Conservation (phyloP, 495 filamentous ascomycete genomes). For the Trichoderma gamsii region DNA sequence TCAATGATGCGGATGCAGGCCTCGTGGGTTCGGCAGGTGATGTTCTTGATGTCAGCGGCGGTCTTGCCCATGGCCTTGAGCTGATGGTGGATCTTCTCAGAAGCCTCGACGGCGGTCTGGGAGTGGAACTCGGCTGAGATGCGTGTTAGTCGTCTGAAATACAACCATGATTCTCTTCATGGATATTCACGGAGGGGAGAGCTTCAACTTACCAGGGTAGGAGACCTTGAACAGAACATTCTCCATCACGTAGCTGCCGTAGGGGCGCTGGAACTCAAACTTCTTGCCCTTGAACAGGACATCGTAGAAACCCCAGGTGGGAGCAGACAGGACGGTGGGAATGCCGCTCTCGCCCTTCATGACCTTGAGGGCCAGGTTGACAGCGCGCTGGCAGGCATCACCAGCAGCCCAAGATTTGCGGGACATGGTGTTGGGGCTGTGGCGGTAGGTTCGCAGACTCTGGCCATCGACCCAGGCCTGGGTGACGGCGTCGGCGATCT, state of each 20-base stretch:
- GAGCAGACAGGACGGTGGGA: conserved; percentile 86
- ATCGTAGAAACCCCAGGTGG: conserved; percentile 97
- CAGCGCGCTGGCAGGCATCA: conserved; percentile 93
- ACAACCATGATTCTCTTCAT: background rate
- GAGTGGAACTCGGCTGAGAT: conserved; percentile 90
- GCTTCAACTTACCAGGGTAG: conserved; percentile 64
- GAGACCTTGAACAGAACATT: conserved; percentile 99
- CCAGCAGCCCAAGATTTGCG: conserved; percentile 98
- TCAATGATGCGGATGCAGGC: conserved; percentile 98
- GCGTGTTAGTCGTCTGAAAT: background rate
- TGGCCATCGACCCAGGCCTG: conserved; percentile 98
- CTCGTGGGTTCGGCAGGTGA: conserved; percentile 94
- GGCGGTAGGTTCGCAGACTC: conserved; percentile 90
- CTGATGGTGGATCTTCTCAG: conserved; percentile 76
- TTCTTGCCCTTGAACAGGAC: conserved; percentile 92
- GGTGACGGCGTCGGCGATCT: conserved; percentile 91
- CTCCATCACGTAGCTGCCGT: conserved; percentile 99
- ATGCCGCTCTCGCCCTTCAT: conserved; percentile 85
- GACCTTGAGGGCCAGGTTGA: conserved; percentile 91
- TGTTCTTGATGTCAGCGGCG: conserved; percentile 85
- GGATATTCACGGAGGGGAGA: background rate
- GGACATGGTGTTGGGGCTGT: conserved; percentile 98
- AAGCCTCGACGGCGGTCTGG: conserved; percentile 94
- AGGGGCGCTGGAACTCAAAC: conserved; percentile 91
- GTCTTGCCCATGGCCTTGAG: conserved; percentile 81